Conservation (phyloP, 1,284 basidiomycete genomes). For the Pascua sp. region DNA sequence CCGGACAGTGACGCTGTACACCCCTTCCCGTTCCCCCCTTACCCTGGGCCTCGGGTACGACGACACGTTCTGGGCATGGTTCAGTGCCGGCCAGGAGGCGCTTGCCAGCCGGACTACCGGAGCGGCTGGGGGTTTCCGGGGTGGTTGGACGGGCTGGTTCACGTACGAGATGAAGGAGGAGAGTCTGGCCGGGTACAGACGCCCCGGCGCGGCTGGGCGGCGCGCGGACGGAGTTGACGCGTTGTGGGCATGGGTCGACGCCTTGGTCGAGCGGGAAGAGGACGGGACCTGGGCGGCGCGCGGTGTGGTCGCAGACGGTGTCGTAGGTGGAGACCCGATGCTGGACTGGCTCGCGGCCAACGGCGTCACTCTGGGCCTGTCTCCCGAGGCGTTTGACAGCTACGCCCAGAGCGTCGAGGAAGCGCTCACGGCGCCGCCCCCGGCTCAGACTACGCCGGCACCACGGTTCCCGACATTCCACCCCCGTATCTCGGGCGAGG, state of each 20-base stretch:
- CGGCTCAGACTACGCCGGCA: slow-evolving; percentile 5
- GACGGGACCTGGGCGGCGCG: slow-evolving; percentile 50
- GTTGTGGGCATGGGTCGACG: slow-evolving; percentile 49
- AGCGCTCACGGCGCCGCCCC: slow-evolving; percentile 7
- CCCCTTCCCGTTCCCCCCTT: slow-evolving; percentile 19
- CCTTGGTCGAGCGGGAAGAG: slow-evolving; percentile 47
- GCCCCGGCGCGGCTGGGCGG: background rate
- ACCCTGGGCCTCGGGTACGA: slow-evolving; percentile 16
- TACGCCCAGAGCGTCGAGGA: slow-evolving; percentile 11
- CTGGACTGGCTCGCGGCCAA: slow-evolving; percentile 32
- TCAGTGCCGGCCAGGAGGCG: slow-evolving; percentile 30
- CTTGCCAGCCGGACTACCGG: slow-evolving; percentile 11
- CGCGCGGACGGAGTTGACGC: slow-evolving; percentile 44
- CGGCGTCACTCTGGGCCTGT: slow-evolving; percentile 33
- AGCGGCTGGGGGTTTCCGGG: slow-evolving; percentile 39
- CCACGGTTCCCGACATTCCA: slow-evolving; percentile 33
- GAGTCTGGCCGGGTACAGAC: slow-evolving; percentile 44
- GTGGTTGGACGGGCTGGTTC: slow-evolving; percentile 56
- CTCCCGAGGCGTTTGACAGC: slow-evolving; percentile 20
- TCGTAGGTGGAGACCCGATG: slow-evolving; percentile 14
- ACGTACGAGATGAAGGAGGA: slow-evolving; percentile 58
- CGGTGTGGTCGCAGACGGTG: slow-evolving; percentile 39
- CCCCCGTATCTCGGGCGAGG: slow-evolving; percentile 41
- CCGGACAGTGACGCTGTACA: slow-evolving; percentile 25
- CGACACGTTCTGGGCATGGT: slow-evolving; percentile 46